These are phyloP conservation scores for Eremothecium coryli DNA, from an alignment of 1,139 yeast species.

Conservation along the genomic window DNA sequence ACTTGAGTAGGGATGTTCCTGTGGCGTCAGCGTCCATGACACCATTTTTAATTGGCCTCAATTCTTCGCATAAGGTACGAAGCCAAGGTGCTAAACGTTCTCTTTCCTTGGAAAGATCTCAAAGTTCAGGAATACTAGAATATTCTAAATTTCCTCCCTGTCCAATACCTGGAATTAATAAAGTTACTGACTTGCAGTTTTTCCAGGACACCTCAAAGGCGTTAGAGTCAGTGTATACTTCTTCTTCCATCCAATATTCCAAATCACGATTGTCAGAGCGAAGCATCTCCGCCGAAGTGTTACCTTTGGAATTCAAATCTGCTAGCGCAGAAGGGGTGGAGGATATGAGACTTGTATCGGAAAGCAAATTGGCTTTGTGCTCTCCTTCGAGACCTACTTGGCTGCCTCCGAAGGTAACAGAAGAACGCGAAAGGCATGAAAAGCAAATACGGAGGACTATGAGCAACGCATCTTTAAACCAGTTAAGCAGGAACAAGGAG, in stretches of 20 bases:
- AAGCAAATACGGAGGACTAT: constrained; percentile 35
- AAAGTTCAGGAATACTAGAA: constrained; percentile 16
- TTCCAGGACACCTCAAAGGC: constrained; percentile 36
- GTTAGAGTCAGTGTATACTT: constrained; percentile 36
- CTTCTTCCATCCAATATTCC: constrained; percentile 32
- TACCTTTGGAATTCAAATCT: constrained; percentile 32
- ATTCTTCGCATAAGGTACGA: constrained; percentile 10
- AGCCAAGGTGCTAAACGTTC: constrained; percentile 12
- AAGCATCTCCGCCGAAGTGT: constrained; percentile 28
- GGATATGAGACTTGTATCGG: constrained; percentile 39
- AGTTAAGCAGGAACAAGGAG: constrained; percentile 28
- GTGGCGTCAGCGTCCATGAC: constrained; percentile 35
- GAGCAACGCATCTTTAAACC: constrained; percentile 32
- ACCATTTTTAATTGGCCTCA: constrained; percentile 27
- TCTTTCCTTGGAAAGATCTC: constrained; percentile 7
- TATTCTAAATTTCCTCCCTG: constrained; percentile 32
- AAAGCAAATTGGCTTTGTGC: constrained; percentile 34
- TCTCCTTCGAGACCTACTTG: constrained; percentile 42
- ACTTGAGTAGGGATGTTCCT: constrained; percentile 41
- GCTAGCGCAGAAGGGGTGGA: constrained; percentile 37
- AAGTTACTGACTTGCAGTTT: constrained; percentile 29
- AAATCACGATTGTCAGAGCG: constrained; percentile 33
- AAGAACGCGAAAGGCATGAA: constrained; percentile 37
- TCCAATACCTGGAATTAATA: constrained; percentile 33
- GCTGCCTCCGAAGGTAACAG: constrained; percentile 40